These are phyloP conservation scores for Hypoxylon fuscum DNA, from an alignment of 495 filamentous ascomycete species.

Conservation along the genomic window DNA sequence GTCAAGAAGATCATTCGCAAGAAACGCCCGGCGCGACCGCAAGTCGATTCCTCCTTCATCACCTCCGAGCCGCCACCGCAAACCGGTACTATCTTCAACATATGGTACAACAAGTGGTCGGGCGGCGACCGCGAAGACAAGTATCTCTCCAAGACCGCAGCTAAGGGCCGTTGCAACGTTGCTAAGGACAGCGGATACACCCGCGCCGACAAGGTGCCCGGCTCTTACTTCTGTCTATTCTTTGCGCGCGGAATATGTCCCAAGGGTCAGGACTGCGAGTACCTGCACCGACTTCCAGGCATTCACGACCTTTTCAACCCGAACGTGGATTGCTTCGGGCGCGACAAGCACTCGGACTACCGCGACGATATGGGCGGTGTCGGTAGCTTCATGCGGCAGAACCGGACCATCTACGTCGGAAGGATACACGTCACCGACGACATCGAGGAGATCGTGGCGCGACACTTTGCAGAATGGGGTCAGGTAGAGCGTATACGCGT, in stretches of 20 bases:
- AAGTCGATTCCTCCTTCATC: constrained; percentile 86
- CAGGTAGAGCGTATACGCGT: constrained; percentile 87
- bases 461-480: constrained; percentile 95
- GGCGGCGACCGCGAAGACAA: constrained; percentile 95
- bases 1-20: constrained; percentile 73
- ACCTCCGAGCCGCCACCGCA: constrained; percentile 82
- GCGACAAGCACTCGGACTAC: constrained; percentile 87
- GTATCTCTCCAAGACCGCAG: constrained; percentile 75
- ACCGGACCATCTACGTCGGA: constrained; percentile 91
- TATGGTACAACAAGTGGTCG: constrained; percentile 96
- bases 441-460: constrained; percentile 93
- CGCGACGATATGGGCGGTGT: constrained; percentile 97
- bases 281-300: constrained; percentile 85
- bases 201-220: constrained; percentile 75
- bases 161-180: constrained; percentile 82
- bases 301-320: constrained; percentile 86
- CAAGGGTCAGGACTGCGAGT: constrained; percentile 90
- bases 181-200: constrained; percentile 88
- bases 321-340: constrained; percentile 92
- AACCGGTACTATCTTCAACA: constrained; percentile 92
- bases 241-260: constrained; percentile 86
- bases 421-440: constrained; percentile 96
- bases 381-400: constrained; percentile 88
- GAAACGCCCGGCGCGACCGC: constrained; percentile 72
- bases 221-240: constrained; percentile 91